phyloP scores from a whole-genome alignment of 257 asterid species.

The Rauvolfia tetraphylla region DNA sequence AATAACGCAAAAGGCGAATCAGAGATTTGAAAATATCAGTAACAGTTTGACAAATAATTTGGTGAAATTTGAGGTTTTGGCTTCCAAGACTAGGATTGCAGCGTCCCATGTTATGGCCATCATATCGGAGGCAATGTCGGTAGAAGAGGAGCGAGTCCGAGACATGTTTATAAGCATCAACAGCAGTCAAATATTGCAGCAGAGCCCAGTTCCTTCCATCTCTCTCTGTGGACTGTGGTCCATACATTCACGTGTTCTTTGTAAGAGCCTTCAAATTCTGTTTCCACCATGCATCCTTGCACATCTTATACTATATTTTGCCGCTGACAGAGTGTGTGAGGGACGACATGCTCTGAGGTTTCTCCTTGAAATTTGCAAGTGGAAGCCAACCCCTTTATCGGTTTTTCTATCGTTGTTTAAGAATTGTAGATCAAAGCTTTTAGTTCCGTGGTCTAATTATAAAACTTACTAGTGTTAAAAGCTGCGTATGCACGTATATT shows the following conservation, averaged over 20 bases:
- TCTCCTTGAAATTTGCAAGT: constrained; percentile 1
- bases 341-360: not conserved
- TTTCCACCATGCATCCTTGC: not conserved
- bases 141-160: not conserved
- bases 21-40: not conserved
- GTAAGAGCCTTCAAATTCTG: not conserved
- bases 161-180: not conserved
- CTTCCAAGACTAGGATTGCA: not conserved
- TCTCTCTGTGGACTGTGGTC: not conserved
- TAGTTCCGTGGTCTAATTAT: too few relatives aligned
- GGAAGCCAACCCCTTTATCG: too few relatives aligned
- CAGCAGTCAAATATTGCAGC: constrained; percentile 4
- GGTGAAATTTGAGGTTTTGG: not conserved
- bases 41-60: not conserved
- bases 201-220: too few relatives aligned
- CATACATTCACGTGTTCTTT: constrained; percentile 8
- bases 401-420: too few relatives aligned
- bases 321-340: not conserved
- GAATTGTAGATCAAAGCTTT: not conserved
- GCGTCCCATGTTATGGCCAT: not conserved
- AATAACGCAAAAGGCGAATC: not conserved
- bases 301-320: not conserved
- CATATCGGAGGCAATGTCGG: not conserved
- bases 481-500: too few relatives aligned
- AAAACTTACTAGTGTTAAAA: too few relatives aligned